Evolutionary conservation across 768 basidiomycete genomes (phyloP), one percentile per base, ranked within the genome.

Genomic region (Leccinum barrowsii): DNA sequence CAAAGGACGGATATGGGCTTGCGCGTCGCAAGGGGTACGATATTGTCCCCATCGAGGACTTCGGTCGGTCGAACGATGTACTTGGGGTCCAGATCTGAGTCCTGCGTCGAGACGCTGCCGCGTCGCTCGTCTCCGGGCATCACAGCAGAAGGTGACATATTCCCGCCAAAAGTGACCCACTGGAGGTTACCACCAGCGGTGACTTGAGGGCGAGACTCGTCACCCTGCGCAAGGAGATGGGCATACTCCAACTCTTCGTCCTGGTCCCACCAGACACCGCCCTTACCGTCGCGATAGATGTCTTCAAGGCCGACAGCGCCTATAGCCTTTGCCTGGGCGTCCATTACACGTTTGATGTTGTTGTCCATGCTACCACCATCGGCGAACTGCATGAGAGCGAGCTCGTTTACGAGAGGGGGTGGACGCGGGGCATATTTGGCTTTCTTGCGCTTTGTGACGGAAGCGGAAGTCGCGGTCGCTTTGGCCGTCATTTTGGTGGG

Each of bases 191-290:
- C 68, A 21, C n/a, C 40, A 42, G 40, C 4, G 40, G 60, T 22
- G 34, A 65, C 65, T 24, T 54, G 59, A 44, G 66, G 62, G 24
- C 61, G 58, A 59, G 63, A 60, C 30, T 66, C 70, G 12, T 73
- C 67, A 13, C 75, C 68, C 24, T 74, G 77, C 47, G 71, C 74
- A 30, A 90, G 77, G 8, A 90, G 78, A 57, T 82, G 85, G 13
- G 78, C 75, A 61, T 84, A 88, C 65, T 90, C 89, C 78, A 80
- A 77, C 65, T 85, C 82, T 69, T 90, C 89, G 11, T 87, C 86
- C 55, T 80, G 81, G 63, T 90, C 89, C 77, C 81, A 79, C 86
- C 88, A 90, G 13, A 89, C 54, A 0, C 82, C 81, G 22, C 86
- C 87, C 24, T 79, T 75, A 0, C 73, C 84, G 56, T 90, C 87